A percentile compares a stretch with the other conserved stretches of the same genome.
These are phyloP conservation scores for Ceriops decandra DNA, from an alignment of 345 rosid species.

Conservation along the genomic window DNA sequence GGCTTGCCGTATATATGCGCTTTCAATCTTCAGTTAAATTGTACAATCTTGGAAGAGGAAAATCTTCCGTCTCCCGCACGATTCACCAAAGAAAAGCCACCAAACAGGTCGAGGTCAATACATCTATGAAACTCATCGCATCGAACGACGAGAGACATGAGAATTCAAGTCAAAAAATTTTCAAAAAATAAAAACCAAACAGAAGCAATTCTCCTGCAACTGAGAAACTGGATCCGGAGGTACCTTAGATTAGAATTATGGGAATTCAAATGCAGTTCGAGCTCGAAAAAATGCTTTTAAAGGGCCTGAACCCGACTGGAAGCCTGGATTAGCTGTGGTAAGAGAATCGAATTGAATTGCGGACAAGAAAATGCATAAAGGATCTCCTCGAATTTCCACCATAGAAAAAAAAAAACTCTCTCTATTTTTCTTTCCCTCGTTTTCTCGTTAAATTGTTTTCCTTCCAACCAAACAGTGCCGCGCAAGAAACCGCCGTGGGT, in stretches of 20 bases:
- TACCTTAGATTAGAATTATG: slow-evolving; percentile 39
- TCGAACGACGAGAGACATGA: no score
- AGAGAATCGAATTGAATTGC: not conserved
- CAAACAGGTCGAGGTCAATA: no score
- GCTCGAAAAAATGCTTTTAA: slow-evolving; percentile 16
- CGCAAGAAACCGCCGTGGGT: slow-evolving; percentile 17
- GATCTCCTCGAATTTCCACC: slow-evolving; percentile 28
- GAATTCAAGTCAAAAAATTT: no score
- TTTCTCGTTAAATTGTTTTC: not conserved
- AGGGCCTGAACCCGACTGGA: not conserved
- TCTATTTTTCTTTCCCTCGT: not conserved
- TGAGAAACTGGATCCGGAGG: not conserved
- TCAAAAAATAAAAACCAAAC: no score
- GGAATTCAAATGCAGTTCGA: slow-evolving; percentile 14
- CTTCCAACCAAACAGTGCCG: slow-evolving; percentile 16
- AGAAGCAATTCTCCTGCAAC: no score
- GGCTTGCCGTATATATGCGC: no score
- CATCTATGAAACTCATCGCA: no score
- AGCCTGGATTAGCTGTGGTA: not conserved
- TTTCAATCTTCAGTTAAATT: no score
- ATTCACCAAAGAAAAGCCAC: no score
- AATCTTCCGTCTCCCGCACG: no score
- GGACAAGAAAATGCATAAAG: slow-evolving; percentile 4
- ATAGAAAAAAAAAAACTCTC: not conserved
- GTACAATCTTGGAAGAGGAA: no score